phyloP scores from a whole-genome alignment of 257 asterid species.

The Przewalskia tangutica region DNA sequence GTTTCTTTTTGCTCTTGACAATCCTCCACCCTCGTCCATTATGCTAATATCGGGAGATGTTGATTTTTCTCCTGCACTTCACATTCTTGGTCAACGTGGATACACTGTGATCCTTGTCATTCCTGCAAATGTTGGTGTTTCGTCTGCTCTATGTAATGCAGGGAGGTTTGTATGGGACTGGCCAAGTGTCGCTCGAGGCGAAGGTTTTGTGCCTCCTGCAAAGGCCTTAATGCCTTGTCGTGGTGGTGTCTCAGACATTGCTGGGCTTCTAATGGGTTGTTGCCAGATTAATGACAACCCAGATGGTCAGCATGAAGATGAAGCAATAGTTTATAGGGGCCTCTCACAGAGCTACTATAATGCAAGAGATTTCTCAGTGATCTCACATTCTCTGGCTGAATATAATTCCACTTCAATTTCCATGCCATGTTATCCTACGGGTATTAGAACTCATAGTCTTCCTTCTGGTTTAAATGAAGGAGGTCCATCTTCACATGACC shows the following conservation, averaged over 20 bases:
- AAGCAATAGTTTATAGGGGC: constrained; percentile 67
- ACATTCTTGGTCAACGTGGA: constrained; percentile 90
- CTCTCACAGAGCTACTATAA: constrained; percentile 25
- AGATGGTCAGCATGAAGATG: constrained; percentile 59
- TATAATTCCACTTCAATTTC: constrained; percentile 22
- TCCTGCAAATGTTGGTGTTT: constrained; percentile 58
- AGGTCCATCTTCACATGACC: constrained; percentile 17
- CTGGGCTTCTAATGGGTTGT: constrained; percentile 29
- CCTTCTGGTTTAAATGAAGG: constrained; percentile 35
- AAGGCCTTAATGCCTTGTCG: constrained; percentile 30
- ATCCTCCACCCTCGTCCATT: constrained; percentile 82
- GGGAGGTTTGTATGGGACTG: constrained; percentile 95
- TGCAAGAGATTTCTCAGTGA: constrained; percentile 32
- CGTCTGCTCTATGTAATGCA: constrained; percentile 79
- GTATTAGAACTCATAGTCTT: constrained; percentile 32
- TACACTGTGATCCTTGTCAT: constrained; percentile 74
- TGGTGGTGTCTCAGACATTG: constrained; percentile 24
- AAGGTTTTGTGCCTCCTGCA: constrained; percentile 55
- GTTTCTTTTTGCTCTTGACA: constrained; percentile 94
- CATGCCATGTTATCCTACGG: constrained; percentile 24
- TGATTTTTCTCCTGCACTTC: constrained; percentile 93
- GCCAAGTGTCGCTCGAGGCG: constrained; percentile 83
- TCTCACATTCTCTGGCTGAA: constrained; percentile 47
- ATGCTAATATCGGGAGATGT: constrained; percentile 94
- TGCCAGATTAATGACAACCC: constrained; percentile 27